Conservation (phyloP, 225 moss, liverwort and hornwort genomes). For the Bryum argenteum region DNA sequence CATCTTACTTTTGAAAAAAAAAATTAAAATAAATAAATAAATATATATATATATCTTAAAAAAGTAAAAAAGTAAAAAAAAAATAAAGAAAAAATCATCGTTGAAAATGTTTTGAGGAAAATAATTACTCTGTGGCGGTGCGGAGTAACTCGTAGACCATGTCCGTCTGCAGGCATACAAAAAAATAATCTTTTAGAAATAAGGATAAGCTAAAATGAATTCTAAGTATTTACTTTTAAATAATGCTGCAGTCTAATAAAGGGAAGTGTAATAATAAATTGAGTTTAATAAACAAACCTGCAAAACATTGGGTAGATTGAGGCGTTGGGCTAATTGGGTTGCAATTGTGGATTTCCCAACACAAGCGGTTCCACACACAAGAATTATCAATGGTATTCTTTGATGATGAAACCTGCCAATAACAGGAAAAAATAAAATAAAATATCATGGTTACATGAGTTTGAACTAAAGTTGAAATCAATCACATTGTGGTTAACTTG, state of each 20-base stretch:
- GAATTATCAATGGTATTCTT: constrained; percentile 83
- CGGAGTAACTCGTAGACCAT: constrained; percentile 97
- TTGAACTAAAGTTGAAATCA: too few species aligned
- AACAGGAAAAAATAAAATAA: background rate
- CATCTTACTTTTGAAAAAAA: too few species aligned
- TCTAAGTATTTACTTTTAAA: background rate
- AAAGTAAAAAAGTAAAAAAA: too few species aligned
- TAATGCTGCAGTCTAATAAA: too few species aligned
- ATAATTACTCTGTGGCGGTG: constrained; percentile 69
- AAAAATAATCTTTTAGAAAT: constrained; percentile 18
- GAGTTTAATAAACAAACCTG: constrained; percentile 50
- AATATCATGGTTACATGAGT: too few species aligned
- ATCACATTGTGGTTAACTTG: too few species aligned
- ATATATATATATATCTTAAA: too few species aligned
- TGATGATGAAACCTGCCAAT: constrained; percentile 88
- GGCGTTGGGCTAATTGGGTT: constrained; percentile 90
- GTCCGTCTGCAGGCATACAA: constrained; percentile 68
- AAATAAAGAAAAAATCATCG: too few species aligned
- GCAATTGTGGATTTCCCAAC: constrained; percentile 95
- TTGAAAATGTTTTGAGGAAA: too few species aligned
- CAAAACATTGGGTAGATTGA: constrained; percentile 91
- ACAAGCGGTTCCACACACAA: constrained; percentile 90
- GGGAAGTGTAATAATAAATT: too few species aligned
- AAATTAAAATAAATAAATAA: too few species aligned
- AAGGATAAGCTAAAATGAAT: constrained; percentile 6